Percentiles rank a stretch among this genome's conserved stretches.
Evolutionary conservation across 2,329 filamentous ascomycete genomes (phyloP).

Genomic region (Pseudophaeomoniella oleicola): DNA sequence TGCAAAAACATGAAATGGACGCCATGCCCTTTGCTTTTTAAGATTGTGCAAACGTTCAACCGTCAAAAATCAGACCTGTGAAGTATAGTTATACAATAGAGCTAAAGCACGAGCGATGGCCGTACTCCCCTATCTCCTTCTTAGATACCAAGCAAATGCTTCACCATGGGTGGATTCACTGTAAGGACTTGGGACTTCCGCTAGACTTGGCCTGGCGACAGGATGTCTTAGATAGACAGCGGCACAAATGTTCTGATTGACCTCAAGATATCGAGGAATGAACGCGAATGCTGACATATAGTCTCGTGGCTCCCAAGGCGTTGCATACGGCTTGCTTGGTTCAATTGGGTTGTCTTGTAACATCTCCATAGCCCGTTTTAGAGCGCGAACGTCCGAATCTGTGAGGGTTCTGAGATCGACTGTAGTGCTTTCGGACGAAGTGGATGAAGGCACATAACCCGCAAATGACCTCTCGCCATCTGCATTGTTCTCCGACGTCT

Average conservation of each 20-base stretch:
- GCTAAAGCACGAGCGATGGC: too few relatives aligned
- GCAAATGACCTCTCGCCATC: constrained; percentile 5
- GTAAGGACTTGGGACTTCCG: constrained; percentile 79
- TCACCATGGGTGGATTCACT: constrained; percentile 54
- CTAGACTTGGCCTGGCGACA: constrained; percentile 65
- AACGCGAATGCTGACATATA: constrained; percentile 91
- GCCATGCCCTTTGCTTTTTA: too few relatives aligned
- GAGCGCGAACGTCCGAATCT: constrained; percentile 29
- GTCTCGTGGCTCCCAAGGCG: constrained; percentile 74
- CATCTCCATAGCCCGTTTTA: constrained; percentile 43
- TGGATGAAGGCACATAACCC: constrained; percentile 17
- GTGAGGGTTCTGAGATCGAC: constrained; percentile 28
- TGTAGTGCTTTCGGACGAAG: constrained; percentile 19
- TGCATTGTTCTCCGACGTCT: not conserved
- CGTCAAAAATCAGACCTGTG: too few relatives aligned
- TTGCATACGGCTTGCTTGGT: constrained; percentile 66
- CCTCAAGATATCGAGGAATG: constrained; percentile 88
- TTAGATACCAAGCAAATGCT: constrained; percentile 89
- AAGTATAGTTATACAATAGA: too few relatives aligned
- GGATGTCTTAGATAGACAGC: constrained; percentile 92
- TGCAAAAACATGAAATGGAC: too few relatives aligned
- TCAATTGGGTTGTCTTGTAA: constrained; percentile 67
- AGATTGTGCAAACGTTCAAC: too few relatives aligned
- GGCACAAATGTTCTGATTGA: constrained; percentile 92
- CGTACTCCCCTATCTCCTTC: constrained; percentile 42